Conservation (phyloP, 2,329 filamentous ascomycete species). For the Dothistroma septosporum region DNA sequence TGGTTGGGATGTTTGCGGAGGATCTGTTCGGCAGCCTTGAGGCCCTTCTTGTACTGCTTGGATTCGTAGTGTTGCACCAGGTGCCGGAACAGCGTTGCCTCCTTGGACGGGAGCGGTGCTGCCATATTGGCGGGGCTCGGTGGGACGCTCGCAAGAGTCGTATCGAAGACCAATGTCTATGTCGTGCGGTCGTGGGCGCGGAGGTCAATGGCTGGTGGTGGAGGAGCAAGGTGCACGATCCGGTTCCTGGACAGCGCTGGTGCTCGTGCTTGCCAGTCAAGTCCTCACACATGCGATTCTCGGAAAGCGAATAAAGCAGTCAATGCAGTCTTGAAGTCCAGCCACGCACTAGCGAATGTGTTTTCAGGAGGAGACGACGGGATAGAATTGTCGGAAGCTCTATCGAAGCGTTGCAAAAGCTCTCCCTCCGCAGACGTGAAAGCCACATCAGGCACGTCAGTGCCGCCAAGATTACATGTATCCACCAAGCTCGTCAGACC, state of each 20-base stretch:
- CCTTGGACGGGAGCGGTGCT: slow-evolving; percentile 66
- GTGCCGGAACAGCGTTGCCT: slow-evolving; percentile 88
- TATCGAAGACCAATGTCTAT: background rate
- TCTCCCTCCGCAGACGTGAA: background rate
- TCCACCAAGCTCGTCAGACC: too few species aligned
- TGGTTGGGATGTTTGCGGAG: slow-evolving; percentile 91
- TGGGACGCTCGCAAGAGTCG: background rate
- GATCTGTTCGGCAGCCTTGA: slow-evolving; percentile 95
- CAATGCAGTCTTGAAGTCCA: background rate
- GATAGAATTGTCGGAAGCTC: background rate
- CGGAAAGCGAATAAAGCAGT: background rate
- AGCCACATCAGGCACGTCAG: background rate
- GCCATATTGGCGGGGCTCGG: slow-evolving; percentile 11
- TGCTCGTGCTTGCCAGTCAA: background rate
- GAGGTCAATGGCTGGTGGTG: background rate
- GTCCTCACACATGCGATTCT: background rate
- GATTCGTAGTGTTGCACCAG: slow-evolving; percentile 95
- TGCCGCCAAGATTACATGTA: background rate
- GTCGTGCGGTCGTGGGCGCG: background rate
- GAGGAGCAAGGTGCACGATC: background rate
- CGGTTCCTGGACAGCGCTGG: background rate
- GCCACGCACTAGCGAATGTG: background rate
- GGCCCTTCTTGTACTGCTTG: slow-evolving; percentile 86
- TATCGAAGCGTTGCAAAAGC: background rate
- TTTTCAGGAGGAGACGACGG: background rate